phyloP scores from a whole-genome alignment of 257 asterid genomes.

The Nyctanthes arbortristis region DNA sequence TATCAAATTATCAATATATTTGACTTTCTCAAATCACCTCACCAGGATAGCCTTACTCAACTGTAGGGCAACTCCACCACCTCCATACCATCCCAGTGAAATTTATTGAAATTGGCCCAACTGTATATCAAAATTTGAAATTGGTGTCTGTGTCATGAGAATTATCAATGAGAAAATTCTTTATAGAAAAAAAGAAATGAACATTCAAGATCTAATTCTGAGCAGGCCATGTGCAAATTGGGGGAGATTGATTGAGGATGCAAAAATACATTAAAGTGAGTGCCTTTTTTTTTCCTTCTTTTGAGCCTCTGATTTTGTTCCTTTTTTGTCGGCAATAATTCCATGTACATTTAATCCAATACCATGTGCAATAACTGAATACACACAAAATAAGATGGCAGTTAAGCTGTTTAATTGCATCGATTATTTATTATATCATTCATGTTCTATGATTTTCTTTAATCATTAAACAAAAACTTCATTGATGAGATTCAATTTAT shows the following conservation, averaged over 20 bases:
- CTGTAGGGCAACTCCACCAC: constrained; percentile 1
- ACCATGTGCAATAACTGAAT: constrained; percentile 34
- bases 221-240: constrained; percentile 51
- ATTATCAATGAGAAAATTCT: constrained; percentile 3
- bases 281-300: constrained; percentile 12
- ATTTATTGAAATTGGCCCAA: background rate
- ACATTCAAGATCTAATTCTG: constrained; percentile 40
- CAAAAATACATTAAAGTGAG: constrained; percentile 13
- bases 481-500: too few species aligned
- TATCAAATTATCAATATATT: too few species aligned
- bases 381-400: background rate
- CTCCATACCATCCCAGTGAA: constrained; percentile 21
- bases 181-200: background rate
- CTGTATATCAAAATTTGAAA: background rate
- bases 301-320: constrained; percentile 26
- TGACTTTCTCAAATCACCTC: too few species aligned
- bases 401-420: background rate
- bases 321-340: constrained; percentile 58
- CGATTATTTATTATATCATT: background rate
- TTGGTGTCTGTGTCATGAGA: background rate
- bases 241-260: constrained; percentile 21
- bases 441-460: too few species aligned
- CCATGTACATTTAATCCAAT: background rate
- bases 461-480: too few species aligned
- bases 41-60: too few species aligned